Base-by-base conservation (phyloP, 768 basidiomycete species). In the Boletales sp. region DNA sequence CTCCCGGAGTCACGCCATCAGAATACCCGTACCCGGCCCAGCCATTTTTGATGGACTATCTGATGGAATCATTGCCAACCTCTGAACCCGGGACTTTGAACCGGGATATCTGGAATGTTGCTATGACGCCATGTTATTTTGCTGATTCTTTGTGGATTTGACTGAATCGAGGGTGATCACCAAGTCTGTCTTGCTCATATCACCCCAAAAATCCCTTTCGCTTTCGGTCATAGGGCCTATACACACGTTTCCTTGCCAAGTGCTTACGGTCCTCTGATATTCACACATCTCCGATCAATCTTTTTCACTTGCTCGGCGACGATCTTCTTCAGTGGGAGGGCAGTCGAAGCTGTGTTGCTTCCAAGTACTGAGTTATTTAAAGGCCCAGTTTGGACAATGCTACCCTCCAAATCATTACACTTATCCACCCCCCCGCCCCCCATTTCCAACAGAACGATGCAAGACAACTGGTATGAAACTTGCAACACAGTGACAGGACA, bases 271-370 rank as follows among this genome's bases (percentile, higher is more conserved):
- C 32, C 28, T 37, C 41, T n/a, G 10, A 15, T 18, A 13, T 17
- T 15, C 21, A 21, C 28, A 44, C 46, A 36, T 40, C 42, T 17
- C 40, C 30, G 31, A 47, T 42, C 39, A 17, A 36, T 13, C 11
- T 18, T 28, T 13, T 31, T 48, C n/a, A n/a, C 12, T 38, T 45
- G 18, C 32, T 5, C 6, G 10, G 30, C 53, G 40, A 42, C 45
- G 30, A 51, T 50, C 49, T 37, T 19, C 41, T 14, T 30, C 25
- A 43, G 28, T 13, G 14, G 38, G 35, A 44, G 46, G 6, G 5
- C 28, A 0, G 12, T 18, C 8, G 32, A 44, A 34, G 62, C 61
- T 65, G 59, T 63, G 54, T 25, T 15, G 2, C 37, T 2, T 31
- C 2, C 35, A 30, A 38, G 31, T 41, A 1, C 25, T 44, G 36